These are phyloP conservation scores for Neurospora sp. DNA, from an alignment of 495 filamentous ascomycete genomes.

Conservation along the genomic window DNA sequence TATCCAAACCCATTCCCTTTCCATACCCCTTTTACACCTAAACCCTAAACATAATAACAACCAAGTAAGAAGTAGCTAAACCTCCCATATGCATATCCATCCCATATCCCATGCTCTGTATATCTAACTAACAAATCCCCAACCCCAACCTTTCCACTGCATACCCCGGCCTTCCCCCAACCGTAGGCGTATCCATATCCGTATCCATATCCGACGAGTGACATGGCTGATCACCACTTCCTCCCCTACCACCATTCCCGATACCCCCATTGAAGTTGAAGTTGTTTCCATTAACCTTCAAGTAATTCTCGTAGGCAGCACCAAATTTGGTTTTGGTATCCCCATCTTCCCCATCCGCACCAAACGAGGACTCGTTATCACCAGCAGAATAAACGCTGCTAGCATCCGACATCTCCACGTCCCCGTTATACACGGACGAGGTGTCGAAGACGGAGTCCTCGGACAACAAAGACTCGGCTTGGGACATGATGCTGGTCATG, in stretches of 20 bases:
- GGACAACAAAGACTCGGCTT: not conserved
- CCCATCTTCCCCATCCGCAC: not conserved
- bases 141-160: constrained; percentile 3
- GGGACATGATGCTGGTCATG: not conserved
- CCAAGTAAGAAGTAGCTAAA: not conserved
- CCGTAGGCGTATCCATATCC: constrained; percentile 24
- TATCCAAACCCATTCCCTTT: not conserved
- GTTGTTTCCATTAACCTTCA: not conserved
- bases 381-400: constrained; percentile 22
- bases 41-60: not conserved
- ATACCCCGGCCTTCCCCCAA: constrained; percentile 6
- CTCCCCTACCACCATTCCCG: not conserved
- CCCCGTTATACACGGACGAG: constrained; percentile 3
- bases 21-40: not conserved
- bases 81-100: not conserved
- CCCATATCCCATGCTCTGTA: not conserved
- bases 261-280: not conserved
- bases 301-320: not conserved
- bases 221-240: not conserved
- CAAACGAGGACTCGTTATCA: constrained; percentile 11
- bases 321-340: not conserved
- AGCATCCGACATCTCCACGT: constrained; percentile 36
- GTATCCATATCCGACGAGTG: constrained; percentile 15
- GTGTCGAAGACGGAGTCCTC: not conserved
- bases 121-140: constrained; percentile 3